Conservation (phyloP, 306 rosid genomes). For the Mucuna pruriens region DNA sequence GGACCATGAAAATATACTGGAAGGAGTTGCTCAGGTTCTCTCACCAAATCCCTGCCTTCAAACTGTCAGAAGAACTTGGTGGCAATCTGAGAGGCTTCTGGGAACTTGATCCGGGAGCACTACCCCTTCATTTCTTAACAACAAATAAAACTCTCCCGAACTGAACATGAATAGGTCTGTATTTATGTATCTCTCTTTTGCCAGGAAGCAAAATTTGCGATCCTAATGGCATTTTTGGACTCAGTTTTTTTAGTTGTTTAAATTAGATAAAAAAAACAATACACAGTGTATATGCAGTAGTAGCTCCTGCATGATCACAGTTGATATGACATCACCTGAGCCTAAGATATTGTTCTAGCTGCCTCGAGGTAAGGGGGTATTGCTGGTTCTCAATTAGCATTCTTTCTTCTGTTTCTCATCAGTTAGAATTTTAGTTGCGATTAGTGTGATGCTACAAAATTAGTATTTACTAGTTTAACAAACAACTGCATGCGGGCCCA, state of each 20-base stretch:
- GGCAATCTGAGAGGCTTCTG: slow-evolving; percentile 72
- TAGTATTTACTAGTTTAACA: not conserved
- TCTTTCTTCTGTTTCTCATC: not conserved
- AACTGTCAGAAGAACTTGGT: slow-evolving; percentile 59
- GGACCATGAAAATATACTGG: slow-evolving; percentile 42
- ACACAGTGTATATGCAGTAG: slow-evolving; percentile 14
- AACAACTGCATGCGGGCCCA: not conserved
- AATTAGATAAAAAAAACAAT: slow-evolving; percentile 37
- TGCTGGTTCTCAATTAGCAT: slow-evolving; percentile 31
- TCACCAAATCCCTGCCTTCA: slow-evolving; percentile 77
- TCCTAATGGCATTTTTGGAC: slow-evolving; percentile 26
- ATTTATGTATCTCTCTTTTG: slow-evolving; percentile 26
- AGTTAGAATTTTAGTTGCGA: not conserved
- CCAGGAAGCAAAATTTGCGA: slow-evolving; percentile 28
- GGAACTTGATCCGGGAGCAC: slow-evolving; percentile 86
- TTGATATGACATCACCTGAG: slow-evolving; percentile 20
- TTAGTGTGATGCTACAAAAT: not conserved
- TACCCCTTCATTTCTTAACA: slow-evolving; percentile 51
- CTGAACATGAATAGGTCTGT: not conserved
- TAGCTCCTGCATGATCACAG: not conserved
- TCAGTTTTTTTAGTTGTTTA: not conserved
- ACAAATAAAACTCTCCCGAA: slow-evolving; percentile 4
- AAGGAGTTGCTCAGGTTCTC: slow-evolving; percentile 75
- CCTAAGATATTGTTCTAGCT: slow-evolving; percentile 9
- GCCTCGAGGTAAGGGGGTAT: slow-evolving; percentile 19